Base-by-base conservation (phyloP, 257 asterid species). In the Solanum dulcamara region DNA sequence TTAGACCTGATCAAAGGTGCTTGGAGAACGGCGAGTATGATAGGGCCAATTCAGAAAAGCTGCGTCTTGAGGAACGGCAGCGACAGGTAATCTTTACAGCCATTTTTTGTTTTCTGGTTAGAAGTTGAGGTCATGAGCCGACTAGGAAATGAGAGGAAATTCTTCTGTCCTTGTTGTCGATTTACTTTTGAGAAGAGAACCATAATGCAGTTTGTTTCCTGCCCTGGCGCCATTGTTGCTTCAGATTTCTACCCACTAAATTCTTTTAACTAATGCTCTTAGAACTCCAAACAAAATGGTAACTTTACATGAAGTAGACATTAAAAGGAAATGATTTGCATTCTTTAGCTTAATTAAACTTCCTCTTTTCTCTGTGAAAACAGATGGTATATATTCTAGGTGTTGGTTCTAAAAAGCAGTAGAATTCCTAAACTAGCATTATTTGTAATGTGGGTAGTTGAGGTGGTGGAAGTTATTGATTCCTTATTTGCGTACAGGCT, bases 1-100 rank as follows among this genome's bases (percentile, higher is more conserved):
- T 95, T 90, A 96, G 99, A 87, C 99, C 99, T 51, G 98, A 96
- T 86, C 99, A 96, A 85, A 90, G 97, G 84, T 93, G 96, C 94
- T 89, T 96, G 96, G 99, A 96, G 87, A 93, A 94, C 64, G 99
- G 99, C 32, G 93, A 93, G 87, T 96, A 92, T 84, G 98, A 93
- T 85, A 89, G 62, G 92, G 99, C 98, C 24, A 93, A 96, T 87
- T 92, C 85, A 33, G 98, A 96, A 88, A 96, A 96, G 79, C 83
- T 91, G 80, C 92, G 99, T 75, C 90, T 96, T 44, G 99, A 96
- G 89, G 97, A 96, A 90, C 92, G 95, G 48, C 99, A 96, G 84
- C 94, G 99, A 18, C 98, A 96, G 98, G 99, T 94, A 87, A 88
- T 81, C n/a, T 15, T 44, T 26, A 26, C 40, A 44, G 26, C 50